Base-by-base conservation (phyloP, 139 green algal species). In the Limnomonas spitsbergensis region DNA sequence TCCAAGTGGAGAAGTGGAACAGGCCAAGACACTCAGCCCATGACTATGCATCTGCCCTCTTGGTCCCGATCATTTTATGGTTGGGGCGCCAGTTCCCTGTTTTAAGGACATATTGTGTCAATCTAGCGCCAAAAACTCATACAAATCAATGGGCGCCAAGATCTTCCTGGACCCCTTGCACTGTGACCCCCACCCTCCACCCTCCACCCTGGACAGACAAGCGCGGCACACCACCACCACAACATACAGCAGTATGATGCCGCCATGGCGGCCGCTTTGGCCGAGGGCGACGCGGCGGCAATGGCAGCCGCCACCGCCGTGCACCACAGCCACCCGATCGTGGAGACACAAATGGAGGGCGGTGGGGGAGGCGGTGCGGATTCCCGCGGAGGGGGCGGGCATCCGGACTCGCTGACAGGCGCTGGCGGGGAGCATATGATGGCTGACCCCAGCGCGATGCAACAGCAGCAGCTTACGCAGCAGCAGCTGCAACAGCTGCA, bases 271-370 rank as follows among this genome's bases (percentile, higher is more conserved):
- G 14, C 47, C 47, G 47, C 20, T n/a, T n/a, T n/a, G n/a, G n/a
- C n/a, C n/a, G n/a, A n/a, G n/a, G n/a, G n/a, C 47, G 20, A 61
- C 20, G 47, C 47, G 14, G 20, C 20, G 47, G 47, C 47, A 29
- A 20, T 20, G 20, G 47, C 14, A 29, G 47, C 47, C 47, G 14
- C 47, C 20, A 20, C 14, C 14, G 14, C 20, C 14, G 47, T 14
- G 47, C 14, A 29, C 14, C 20, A 14, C 20, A 20, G 47, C 14
- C 47, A 61, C 20, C 14, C 47, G 14, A 20, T 61, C 20, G 47
- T 61, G 47, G 47, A 61, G 20, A 61, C 47, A 20, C 47, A 61
- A 61, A 61, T 61, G 47, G 47, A 61, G 47, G 47, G n/a, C n/a
- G n/a, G n/a, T n/a, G n/a, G 42, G 42, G 7, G 42, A 54, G 42